A percentile compares a stretch with the other conserved stretches of the same genome.
phyloP scores from a whole-genome alignment of 805 yeast genomes.

The Wickerhamomyces pijperi region DNA sequence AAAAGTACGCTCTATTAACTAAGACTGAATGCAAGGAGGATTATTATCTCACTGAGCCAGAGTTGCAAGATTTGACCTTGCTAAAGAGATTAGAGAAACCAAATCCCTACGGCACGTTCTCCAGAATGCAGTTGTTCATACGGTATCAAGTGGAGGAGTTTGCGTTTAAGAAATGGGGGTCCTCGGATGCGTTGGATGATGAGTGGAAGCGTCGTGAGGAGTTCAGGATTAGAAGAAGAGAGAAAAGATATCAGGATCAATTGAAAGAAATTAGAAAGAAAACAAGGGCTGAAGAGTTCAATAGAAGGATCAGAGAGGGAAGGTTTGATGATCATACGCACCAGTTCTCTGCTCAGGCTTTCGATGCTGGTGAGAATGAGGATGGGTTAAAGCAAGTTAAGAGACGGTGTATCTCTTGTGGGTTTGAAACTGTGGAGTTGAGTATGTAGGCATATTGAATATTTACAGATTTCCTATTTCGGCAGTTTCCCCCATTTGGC shows the following conservation, averaged over 20 bases:
- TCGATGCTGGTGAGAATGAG: slow-evolving; percentile 30
- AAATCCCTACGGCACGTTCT: slow-evolving; percentile 84
- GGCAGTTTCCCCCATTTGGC: too few species aligned
- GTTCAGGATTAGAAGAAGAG: slow-evolving; percentile 59
- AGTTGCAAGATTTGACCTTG: slow-evolving; percentile 56
- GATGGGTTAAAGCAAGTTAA: slow-evolving; percentile 31
- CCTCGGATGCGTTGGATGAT: slow-evolving; percentile 76
- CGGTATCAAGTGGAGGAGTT: slow-evolving; percentile 88
- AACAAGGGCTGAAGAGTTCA: slow-evolving; percentile 85
- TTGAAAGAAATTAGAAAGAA: slow-evolving; percentile 81
- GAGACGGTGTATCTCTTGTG: slow-evolving; percentile 70
- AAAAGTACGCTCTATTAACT: slow-evolving; percentile 81
- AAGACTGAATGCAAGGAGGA: slow-evolving; percentile 94
- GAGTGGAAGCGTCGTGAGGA: slow-evolving; percentile 85
- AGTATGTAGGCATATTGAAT: slow-evolving; percentile 10
- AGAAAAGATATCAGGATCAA: slow-evolving; percentile 67
- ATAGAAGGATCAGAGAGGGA: slow-evolving; percentile 55
- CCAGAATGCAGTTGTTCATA: slow-evolving; percentile 85
- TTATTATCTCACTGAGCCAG: slow-evolving; percentile 89
- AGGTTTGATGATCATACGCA: slow-evolving; percentile 58
- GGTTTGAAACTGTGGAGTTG: slow-evolving; percentile 76
- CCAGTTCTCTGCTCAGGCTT: slow-evolving; percentile 51
- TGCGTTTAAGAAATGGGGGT: slow-evolving; percentile 93
- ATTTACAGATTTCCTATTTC: too few species aligned
- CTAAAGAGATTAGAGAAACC: slow-evolving; percentile 78